A percentile compares a stretch with the other conserved stretches of the same genome.
phyloP scores from a whole-genome alignment of 805 yeast genomes.

The Brettanomyces sp. region DNA sequence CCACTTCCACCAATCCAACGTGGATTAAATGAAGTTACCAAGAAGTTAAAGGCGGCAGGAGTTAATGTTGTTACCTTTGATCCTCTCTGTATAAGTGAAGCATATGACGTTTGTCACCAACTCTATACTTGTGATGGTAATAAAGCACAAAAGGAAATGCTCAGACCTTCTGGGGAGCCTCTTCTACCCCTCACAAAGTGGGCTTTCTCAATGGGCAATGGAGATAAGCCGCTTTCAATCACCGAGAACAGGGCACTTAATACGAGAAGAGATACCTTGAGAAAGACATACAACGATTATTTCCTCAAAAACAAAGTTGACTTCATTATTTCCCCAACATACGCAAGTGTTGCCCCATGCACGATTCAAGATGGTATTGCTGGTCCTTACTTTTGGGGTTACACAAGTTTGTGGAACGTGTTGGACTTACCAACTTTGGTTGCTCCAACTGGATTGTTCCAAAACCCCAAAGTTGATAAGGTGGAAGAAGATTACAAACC shows the following conservation, averaged over 20 bases:
- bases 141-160: slow-evolving; percentile 38
- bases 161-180: slow-evolving; percentile 63
- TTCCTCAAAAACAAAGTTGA: slow-evolving; percentile 51
- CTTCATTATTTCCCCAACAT: slow-evolving; percentile 58
- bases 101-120: slow-evolving; percentile 46
- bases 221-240: slow-evolving; percentile 36
- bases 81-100: slow-evolving; percentile 49
- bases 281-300: slow-evolving; percentile 46
- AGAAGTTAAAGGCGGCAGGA: slow-evolving; percentile 49
- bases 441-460: slow-evolving; percentile 53
- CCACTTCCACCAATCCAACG: slow-evolving; percentile 60
- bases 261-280: slow-evolving; percentile 45
- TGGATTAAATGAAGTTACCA: slow-evolving; percentile 44
- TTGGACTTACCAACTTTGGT: slow-evolving; percentile 62
- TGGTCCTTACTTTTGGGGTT: slow-evolving; percentile 66
- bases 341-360: slow-evolving; percentile 64
- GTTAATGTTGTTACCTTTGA: slow-evolving; percentile 46
- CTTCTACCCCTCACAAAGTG: slow-evolving; percentile 53
- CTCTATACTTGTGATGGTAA: slow-evolving; percentile 67
- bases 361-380: slow-evolving; percentile 36
- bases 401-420: slow-evolving; percentile 65
- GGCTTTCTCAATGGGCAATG: slow-evolving; percentile 49
- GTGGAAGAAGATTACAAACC: slow-evolving; percentile 33
- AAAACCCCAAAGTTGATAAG: slow-evolving; percentile 40
- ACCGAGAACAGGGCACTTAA: slow-evolving; percentile 50